phyloP scores from a whole-genome alignment of 2,329 filamentous ascomycete genomes.

The Ramularia endophylla region DNA sequence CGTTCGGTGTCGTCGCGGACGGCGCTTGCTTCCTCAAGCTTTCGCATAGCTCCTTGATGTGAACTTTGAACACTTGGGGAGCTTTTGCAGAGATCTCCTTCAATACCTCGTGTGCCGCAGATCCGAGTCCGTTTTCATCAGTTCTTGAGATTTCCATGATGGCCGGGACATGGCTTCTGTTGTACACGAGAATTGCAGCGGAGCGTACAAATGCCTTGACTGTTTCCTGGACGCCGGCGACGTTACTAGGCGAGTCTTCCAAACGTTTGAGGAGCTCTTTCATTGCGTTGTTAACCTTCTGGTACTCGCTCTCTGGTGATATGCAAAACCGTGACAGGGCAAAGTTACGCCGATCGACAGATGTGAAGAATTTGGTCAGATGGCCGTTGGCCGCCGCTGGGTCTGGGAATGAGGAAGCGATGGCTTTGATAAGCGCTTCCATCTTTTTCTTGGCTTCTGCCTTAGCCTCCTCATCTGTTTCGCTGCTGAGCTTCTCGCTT shows the following conservation, averaged over 20 bases:
- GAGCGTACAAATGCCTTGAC: conserved; percentile 78
- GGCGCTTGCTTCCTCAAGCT: conserved; percentile 78
- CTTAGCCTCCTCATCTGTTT: conserved; percentile 65
- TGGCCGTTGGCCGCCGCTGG: conserved; percentile 64
- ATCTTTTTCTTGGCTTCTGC: conserved; percentile 59
- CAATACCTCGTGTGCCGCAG: conserved; percentile 78
- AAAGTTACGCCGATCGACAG: conserved; percentile 84
- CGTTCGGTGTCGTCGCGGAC: conserved; percentile 59
- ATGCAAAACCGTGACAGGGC: conserved; percentile 83
- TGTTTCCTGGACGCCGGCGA: conserved; percentile 66
- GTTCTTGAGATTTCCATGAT: conserved; percentile 84
- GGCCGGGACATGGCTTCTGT: conserved; percentile 84
- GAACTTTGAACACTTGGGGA: conserved; percentile 85
- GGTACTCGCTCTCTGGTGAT: conserved; percentile 81
- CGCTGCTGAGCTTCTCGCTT: conserved; percentile 89
- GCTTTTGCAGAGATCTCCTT: conserved; percentile 88
- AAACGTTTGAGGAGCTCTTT: conserved; percentile 71
- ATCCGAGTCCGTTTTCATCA: conserved; percentile 70
- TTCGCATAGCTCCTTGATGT: conserved; percentile 86
- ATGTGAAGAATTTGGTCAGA: conserved; percentile 83
- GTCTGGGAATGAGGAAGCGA: conserved; percentile 73
- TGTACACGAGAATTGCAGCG: conserved; percentile 79
- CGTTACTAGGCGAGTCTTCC: conserved; percentile 57
- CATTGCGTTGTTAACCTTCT: conserved; percentile 81
- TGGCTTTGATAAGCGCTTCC: conserved; percentile 64